Conservation (phyloP, 768 basidiomycete species). For the Boletus sp. region DNA sequence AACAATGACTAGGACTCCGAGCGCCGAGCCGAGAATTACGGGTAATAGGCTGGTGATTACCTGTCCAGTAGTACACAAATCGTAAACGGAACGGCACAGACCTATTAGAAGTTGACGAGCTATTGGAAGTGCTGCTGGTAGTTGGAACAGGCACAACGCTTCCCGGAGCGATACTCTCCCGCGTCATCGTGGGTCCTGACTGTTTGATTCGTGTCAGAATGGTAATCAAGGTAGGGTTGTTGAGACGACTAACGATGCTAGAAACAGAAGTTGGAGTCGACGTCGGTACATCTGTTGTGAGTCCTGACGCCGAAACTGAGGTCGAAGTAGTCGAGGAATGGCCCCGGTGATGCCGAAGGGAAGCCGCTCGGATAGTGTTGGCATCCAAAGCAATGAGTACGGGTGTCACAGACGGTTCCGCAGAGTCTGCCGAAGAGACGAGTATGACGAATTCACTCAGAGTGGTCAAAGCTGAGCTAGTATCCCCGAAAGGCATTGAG, state of each 20-base stretch:
- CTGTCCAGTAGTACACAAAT: neutral
- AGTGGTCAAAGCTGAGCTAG: neutral
- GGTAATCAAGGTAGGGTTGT: neutral
- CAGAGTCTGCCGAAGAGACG: neutral
- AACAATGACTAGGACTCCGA: slow-evolving; percentile 7
- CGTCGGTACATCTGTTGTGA: neutral
- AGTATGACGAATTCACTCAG: neutral
- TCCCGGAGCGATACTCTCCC: neutral
- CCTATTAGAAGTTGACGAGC: slow-evolving; percentile 3
- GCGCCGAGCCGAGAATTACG: slow-evolving; percentile 10
- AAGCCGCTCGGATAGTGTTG: neutral
- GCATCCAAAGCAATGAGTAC: neutral
- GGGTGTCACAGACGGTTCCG: neutral
- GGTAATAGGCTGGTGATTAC: slow-evolving; percentile 6
- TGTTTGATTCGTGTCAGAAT: neutral
- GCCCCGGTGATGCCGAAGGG: neutral
- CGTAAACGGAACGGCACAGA: neutral
- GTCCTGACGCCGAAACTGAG: neutral
- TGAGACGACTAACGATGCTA: neutral
- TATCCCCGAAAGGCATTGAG: neutral
- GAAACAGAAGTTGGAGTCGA: neutral
- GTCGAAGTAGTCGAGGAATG: neutral
- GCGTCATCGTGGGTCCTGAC: slow-evolving; percentile 3
- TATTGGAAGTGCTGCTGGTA: neutral
- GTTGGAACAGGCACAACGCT: slow-evolving; percentile 5